Evolutionary conservation across 768 basidiomycete species (phyloP), one percentile per base, ranked within the genome.

Genomic region (Leccinum obscurum): DNA sequence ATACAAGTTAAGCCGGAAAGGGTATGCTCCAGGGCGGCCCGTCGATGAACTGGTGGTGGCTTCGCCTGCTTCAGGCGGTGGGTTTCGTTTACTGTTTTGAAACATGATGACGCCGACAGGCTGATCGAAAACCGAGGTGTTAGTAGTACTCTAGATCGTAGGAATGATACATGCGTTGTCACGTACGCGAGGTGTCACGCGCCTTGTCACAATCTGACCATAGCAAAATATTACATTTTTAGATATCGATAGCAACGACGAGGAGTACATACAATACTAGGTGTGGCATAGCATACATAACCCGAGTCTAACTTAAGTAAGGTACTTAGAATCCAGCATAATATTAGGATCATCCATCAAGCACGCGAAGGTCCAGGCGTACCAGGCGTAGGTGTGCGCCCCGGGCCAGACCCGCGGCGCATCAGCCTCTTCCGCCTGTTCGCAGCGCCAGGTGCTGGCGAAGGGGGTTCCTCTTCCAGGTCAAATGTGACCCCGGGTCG

Each of bases 1-100:
- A 60, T 68, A 95, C 93, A 96, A 93, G 78, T 90, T 95, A 28
- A 95, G 80, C 51, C 87, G 77, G 72, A 83, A 77, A 2, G 88
- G 87, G 69, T 92, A 91, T 60, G 72, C 13, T 20, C 20, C 57
- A 44, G 32, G 10, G n/a, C 17, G 55, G n/a, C 17, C 46, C 20
- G 32, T 30, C 9, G 30, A 52, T 37, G 14, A 9, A 37, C n/a
- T 55, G n/a, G 22, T 6, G 4, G 35, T n/a, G 6, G 3, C 3
- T 39, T 53, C 30, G 3, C 2, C 3, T 26, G 2, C 24, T 30
- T 68, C 56, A 32, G 9, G 24, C 41, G 60, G 63, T 30, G 7
- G 52, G 1, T 39, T 57, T 37, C 57, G 57, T 15, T 72, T 55
- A 3, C 9, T 68, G 59, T 59, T 53, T 24, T n/a, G 65, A 58